Evolutionary conservation across 345 rosid species (phyloP).

Genomic region (Stellera chamaejasme): DNA sequence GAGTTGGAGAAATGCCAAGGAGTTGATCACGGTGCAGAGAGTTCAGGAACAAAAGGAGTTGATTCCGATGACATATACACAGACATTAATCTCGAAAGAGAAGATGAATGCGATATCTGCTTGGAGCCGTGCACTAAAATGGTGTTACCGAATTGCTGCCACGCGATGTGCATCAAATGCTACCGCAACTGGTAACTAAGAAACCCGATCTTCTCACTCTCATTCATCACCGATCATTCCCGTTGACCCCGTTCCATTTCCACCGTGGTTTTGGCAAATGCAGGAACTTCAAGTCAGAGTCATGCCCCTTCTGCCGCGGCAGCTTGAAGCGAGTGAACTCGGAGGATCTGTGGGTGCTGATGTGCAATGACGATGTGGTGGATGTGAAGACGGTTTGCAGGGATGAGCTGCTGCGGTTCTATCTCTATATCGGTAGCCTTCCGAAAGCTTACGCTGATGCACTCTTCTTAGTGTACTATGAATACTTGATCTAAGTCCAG

Average conservation of each 20-base stretch:
- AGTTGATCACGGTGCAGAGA: slow-evolving; percentile 11
- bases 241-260: neutral
- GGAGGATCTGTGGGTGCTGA: slow-evolving; percentile 44
- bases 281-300: slow-evolving; percentile 46
- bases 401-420: slow-evolving; percentile 34
- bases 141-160: slow-evolving; percentile 47
- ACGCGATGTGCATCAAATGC: slow-evolving; percentile 51
- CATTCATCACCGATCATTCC: neutral
- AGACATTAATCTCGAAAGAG: slow-evolving; percentile 30
- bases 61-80: slow-evolving; percentile 16
- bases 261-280: neutral
- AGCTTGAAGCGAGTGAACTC: slow-evolving; percentile 41
- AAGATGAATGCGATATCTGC: slow-evolving; percentile 56
- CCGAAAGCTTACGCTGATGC: slow-evolving; percentile 38
- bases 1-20: slow-evolving; percentile 21
- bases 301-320: slow-evolving; percentile 46
- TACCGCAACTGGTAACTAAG: slow-evolving; percentile 38
- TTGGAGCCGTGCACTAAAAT: slow-evolving; percentile 45
- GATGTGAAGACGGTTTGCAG: slow-evolving; percentile 25
- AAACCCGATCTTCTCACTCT: neutral
- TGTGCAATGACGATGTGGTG: slow-evolving; percentile 29
- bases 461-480: slow-evolving; percentile 39
- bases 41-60: slow-evolving; percentile 14
- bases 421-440: slow-evolving; percentile 29
- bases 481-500: slow-evolving; percentile 28